Evolutionary conservation across 345 rosid genomes (phyloP), one percentile per base, ranked within the genome.

Genomic region (Gossypium thurberi): DNA sequence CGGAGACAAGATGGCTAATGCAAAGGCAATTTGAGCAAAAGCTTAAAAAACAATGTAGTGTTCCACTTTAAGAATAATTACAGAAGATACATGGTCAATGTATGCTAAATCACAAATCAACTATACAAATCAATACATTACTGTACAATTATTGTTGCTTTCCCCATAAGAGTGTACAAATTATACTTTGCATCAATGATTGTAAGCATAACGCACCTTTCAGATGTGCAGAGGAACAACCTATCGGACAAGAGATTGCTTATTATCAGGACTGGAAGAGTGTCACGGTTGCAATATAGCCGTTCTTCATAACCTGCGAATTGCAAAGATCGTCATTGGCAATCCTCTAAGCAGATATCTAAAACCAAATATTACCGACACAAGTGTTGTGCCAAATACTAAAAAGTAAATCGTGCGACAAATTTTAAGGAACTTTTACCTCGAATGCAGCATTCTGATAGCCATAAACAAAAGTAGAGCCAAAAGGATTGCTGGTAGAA

Each of bases 291-390:
- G 99, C 94, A 79, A 92, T 91, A 76, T 88, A 86, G 44, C 89
- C 91, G 73, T 92, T 95, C 85, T 92, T 95, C 99, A 95, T 95
- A 79, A 95, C 98, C 98, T 94, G 90, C 65, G 68, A 65, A 74
- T 53, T 61, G 21, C 60, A 74, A 75, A 55, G 14, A 71, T 46
- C 61, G 14, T 44, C 6, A 52, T 82, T 67, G 79, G 77, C 66
- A 66, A 48, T 59, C 7, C 53, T 71, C 52, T 26, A 43, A 57
- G 28, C 8, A 26, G 6, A 37, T 46, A 10, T 10, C 6, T 57
- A 23, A 18, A 13, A 74, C 10, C 40, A 26, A 5, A 20, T 2
- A 46, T 47, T 66, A 47, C 40, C 42, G 25, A 10, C 18, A 65
- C 10, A 42, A 14, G 12, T 2, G 55, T 47, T 14, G 42, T 50